Percentiles rank a stretch among this genome's conserved stretches.
Conservation (phyloP, 1,139 yeast species). For the Kodamaea sp. region DNA sequence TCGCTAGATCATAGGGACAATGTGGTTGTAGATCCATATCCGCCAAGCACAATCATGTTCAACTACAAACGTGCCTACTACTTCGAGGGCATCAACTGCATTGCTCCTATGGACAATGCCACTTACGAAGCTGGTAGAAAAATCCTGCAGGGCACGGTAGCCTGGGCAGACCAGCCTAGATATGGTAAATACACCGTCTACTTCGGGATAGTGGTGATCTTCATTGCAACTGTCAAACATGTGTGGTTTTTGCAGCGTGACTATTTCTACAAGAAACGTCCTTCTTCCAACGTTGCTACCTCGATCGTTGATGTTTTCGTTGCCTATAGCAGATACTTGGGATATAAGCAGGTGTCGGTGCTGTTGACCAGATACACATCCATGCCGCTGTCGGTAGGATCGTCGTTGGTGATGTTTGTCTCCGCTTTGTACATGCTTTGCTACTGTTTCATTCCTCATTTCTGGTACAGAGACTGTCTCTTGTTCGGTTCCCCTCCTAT, state of each 20-base stretch:
- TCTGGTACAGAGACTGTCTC: slow-evolving; percentile 55
- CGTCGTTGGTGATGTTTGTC: slow-evolving; percentile 38
- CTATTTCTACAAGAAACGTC: slow-evolving; percentile 22
- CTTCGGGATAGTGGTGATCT: slow-evolving; percentile 41
- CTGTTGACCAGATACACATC: slow-evolving; percentile 39
- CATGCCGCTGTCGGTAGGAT: slow-evolving; percentile 54
- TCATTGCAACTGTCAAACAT: slow-evolving; percentile 41
- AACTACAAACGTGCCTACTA: slow-evolving; percentile 47
- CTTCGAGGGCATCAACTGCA: slow-evolving; percentile 34
- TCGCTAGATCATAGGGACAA: not conserved
- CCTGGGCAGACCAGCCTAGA: slow-evolving; percentile 40
- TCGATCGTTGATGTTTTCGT: slow-evolving; percentile 29
- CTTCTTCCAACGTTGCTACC: slow-evolving; percentile 11
- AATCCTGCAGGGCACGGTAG: slow-evolving; percentile 42
- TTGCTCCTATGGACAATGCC: slow-evolving; percentile 25
- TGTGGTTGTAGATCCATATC: no score
- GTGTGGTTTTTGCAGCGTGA: slow-evolving; percentile 39
- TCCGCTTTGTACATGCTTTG: slow-evolving; percentile 49
- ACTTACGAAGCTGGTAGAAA: no score
- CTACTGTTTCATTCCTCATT: slow-evolving; percentile 50
- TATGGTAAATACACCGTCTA: slow-evolving; percentile 52
- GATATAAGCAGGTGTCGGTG: slow-evolving; percentile 51
- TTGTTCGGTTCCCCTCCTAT: slow-evolving; percentile 71
- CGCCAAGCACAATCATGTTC: slow-evolving; percentile 5
- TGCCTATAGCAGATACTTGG: slow-evolving; percentile 47